phyloP scores from a whole-genome alignment of 345 rosid species.

The Mangifera indica region DNA sequence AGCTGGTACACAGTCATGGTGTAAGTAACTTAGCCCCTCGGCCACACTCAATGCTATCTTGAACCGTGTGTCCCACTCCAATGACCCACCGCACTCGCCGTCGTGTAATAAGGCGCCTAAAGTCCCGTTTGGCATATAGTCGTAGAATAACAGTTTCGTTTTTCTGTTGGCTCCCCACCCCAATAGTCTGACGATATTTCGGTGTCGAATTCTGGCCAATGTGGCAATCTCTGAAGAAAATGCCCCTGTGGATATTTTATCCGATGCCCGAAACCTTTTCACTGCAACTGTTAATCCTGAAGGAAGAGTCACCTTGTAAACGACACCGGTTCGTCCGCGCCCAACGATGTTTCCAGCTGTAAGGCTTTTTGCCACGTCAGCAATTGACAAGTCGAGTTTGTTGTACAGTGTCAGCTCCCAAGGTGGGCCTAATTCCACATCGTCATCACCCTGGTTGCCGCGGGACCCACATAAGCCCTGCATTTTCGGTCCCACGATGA shows the following conservation, averaged over 20 bases:
- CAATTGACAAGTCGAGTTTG: slow-evolving; percentile 73
- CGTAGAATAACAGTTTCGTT: slow-evolving; percentile 65
- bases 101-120: slow-evolving; percentile 61
- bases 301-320: slow-evolving; percentile 52
- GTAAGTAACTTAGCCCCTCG: slow-evolving; percentile 77
- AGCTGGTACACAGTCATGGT: slow-evolving; percentile 80
- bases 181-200: slow-evolving; percentile 70
- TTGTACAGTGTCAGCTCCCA: slow-evolving; percentile 87
- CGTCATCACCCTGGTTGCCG: slow-evolving; percentile 36
- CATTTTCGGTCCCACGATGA: slow-evolving; percentile 42
- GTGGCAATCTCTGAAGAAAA: slow-evolving; percentile 78
- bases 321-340: slow-evolving; percentile 77
- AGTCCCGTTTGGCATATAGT: slow-evolving; percentile 69
- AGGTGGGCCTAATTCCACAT: slow-evolving; percentile 62
- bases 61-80: slow-evolving; percentile 73
- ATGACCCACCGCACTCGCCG: slow-evolving; percentile 21
- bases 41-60: slow-evolving; percentile 73
- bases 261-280: slow-evolving; percentile 56
- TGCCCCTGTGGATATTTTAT: slow-evolving; percentile 51
- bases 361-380: slow-evolving; percentile 51
- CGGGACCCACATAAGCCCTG: slow-evolving; percentile 32
- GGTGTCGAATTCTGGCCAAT: slow-evolving; percentile 79
- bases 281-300: slow-evolving; percentile 65
- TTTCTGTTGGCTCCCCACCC: slow-evolving; percentile 82
- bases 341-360: slow-evolving; percentile 67